Conservation (phyloP, 2,329 filamentous ascomycete species). For the Talaromyces sp. region DNA sequence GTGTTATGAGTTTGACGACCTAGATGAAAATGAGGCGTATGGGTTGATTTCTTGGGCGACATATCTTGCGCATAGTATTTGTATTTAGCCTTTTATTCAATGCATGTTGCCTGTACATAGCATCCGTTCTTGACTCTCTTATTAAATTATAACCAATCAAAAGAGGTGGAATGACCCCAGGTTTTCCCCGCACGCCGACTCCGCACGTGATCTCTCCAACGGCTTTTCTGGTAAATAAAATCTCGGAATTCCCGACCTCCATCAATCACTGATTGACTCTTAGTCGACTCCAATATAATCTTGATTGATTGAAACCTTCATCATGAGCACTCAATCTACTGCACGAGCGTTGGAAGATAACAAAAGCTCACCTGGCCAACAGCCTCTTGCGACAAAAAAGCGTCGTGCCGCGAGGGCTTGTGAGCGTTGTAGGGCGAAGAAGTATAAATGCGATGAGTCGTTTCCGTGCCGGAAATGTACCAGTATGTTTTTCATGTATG, state of each 20-base stretch:
- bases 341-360: neutral
- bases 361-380: slow-evolving; percentile 12
- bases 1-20: slow-evolving; percentile 3
- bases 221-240: neutral
- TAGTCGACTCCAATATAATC: neutral
- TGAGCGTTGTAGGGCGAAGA: slow-evolving; percentile 49
- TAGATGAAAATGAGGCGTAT: slow-evolving; percentile 3
- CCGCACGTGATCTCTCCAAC: neutral
- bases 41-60: neutral
- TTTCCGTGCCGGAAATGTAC: slow-evolving; percentile 48
- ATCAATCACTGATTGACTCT: neutral
- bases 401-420: slow-evolving; percentile 50
- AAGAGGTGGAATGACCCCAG: neutral
- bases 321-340: neutral
- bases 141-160: neutral
- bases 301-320: neutral
- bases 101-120: neutral
- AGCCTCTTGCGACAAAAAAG: slow-evolving; percentile 26
- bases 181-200: slow-evolving; percentile 2
- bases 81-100: neutral
- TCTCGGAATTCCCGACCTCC: neutral
- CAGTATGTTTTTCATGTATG: slow-evolving; percentile 32
- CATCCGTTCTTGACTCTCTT: neutral
- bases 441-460: slow-evolving; percentile 51
- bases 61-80: neutral